phyloP scores from a whole-genome alignment of 192 early-diverging fungal species.

The Piromyces sp. region DNA sequence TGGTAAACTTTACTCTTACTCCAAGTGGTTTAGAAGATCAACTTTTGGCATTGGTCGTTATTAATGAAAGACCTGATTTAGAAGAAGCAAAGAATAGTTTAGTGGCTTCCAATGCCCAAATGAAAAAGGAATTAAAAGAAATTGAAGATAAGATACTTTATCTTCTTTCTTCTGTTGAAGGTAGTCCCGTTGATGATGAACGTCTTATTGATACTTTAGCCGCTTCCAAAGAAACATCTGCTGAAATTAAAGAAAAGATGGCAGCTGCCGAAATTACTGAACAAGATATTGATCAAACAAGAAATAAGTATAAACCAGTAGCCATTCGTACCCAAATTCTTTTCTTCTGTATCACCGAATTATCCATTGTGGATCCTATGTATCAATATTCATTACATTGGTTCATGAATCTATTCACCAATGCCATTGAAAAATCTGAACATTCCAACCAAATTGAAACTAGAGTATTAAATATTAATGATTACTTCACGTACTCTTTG shows the following conservation, averaged over 20 bases:
- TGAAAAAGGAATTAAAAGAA: slow-evolving; percentile 45
- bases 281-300: slow-evolving; percentile 39
- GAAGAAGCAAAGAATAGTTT: slow-evolving; percentile 44
- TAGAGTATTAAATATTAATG: slow-evolving; percentile 28
- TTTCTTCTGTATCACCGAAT: slow-evolving; percentile 46
- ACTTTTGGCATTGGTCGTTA: slow-evolving; percentile 36
- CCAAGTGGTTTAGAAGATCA: slow-evolving; percentile 38
- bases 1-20: slow-evolving; percentile 44
- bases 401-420: slow-evolving; percentile 45
- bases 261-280: slow-evolving; percentile 33
- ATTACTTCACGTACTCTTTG: slow-evolving; percentile 35
- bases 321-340: slow-evolving; percentile 32
- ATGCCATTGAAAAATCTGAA: slow-evolving; percentile 30
- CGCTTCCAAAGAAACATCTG: slow-evolving; percentile 41
- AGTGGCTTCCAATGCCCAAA: slow-evolving; percentile 37
- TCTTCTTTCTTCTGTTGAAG: slow-evolving; percentile 38
- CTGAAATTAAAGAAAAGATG: slow-evolving; percentile 40
- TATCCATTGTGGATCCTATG: slow-evolving; percentile 39
- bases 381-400: slow-evolving; percentile 40
- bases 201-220: slow-evolving; percentile 37
- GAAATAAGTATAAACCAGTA: slow-evolving; percentile 41
- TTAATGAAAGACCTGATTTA: slow-evolving; percentile 38
- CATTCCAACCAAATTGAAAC: slow-evolving; percentile 27
- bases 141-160: slow-evolving; percentile 47
- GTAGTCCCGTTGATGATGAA: slow-evolving; percentile 42